Evolutionary conservation across 371 early-diverging fungal species (phyloP).

Genomic region (Funneliformis caledonium): DNA sequence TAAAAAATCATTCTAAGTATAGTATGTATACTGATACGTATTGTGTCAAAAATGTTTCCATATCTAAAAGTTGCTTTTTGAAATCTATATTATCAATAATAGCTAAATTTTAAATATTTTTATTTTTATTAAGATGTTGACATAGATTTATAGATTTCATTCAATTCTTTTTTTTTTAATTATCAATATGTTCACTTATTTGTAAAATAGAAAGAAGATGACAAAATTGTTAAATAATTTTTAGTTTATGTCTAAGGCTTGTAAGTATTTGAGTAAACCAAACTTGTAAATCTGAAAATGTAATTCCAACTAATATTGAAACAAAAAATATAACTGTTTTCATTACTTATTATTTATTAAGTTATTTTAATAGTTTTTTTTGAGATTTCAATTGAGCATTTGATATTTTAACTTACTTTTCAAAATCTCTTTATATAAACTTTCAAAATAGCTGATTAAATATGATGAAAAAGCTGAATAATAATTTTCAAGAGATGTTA

Average conservation of each 20-base stretch:
- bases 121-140: neutral
- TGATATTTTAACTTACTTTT: neutral
- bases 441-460: neutral
- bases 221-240: neutral
- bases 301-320: neutral
- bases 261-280: neutral
- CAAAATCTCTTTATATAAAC: neutral
- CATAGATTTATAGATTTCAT: slow-evolving; percentile 1
- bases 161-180: slow-evolving; percentile 19
- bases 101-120: slow-evolving; percentile 22
- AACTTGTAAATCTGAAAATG: neutral
- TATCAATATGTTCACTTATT: neutral
- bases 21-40: neutral
- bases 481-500: neutral
- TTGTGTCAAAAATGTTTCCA: slow-evolving; percentile 25
- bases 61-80: slow-evolving; percentile 1
- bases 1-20: slow-evolving; percentile 27
- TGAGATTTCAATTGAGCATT: neutral
- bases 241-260: neutral
- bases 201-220: slow-evolving; percentile 2
- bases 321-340: neutral
- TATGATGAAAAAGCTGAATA: neutral
- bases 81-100: slow-evolving; percentile 34
- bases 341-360: neutral
- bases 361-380: neutral